Base-by-base conservation (phyloP, 257 asterid species). In the Solanum sejunctum region DNA sequence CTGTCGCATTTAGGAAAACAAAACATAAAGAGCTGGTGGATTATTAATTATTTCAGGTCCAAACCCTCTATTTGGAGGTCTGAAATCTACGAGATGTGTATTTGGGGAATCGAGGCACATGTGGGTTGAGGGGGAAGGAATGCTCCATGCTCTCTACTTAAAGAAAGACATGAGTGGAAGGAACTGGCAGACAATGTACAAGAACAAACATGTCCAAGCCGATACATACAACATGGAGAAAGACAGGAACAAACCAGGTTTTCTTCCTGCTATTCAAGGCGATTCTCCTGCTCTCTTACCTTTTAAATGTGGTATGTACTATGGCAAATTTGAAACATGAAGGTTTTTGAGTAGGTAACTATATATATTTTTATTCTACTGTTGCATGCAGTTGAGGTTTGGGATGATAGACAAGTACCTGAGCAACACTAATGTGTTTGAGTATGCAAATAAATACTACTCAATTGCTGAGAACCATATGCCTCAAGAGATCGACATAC, bases 351-450 rank as follows among this genome's bases (percentile, higher is more conserved):
- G 70, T 23, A 23, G 36, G 49, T 43, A 36, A 36, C 41, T 36
- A 36, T 10, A 13, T 10, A 13, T 66, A 20, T 18, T 7, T 26
- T 43, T 26, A 52, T n/a, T 26, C 51, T 51, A 36, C 39, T 36
- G 47, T 69, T 84, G 73, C 89, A 94, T 84, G 73, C 89, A 94
- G 98, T 85, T 92, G 81, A 91, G 97, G 84, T 93, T 90, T 85
- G 97, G 98, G 10, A 36, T 45, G 10, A 90, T 57, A 20, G 85
- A 93, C 87, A 92, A 93, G 66, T 75, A 75, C 54, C 57, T 90
- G 61, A 91, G 97, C 90, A 93, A 92, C 88, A 93, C 97, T 7
- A 93, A 73, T 80, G 86, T 92, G 26, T 86, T 92, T 85, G 96
- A 94, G 91, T 95, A 93, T 67, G 78, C 90, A 11, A 95, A 95